phyloP scores from a whole-genome alignment of 768 basidiomycete genomes.

The Tricholoma sp. region DNA sequence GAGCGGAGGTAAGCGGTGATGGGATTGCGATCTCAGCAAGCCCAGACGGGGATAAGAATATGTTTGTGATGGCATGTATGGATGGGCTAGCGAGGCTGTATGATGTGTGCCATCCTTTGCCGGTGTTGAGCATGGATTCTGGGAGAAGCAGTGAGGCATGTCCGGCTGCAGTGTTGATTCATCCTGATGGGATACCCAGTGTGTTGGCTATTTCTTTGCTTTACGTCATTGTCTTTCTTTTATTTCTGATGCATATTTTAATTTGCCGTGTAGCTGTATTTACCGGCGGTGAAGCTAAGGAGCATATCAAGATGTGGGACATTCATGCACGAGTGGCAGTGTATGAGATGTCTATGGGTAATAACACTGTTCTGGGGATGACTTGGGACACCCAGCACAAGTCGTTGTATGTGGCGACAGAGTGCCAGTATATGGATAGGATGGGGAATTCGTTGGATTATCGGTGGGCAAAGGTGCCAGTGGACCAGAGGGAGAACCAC shows the following conservation, averaged over 20 bases:
- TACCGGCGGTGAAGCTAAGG: slow-evolving; percentile 20
- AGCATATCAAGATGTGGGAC: slow-evolving; percentile 40
- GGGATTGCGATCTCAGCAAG: neutral
- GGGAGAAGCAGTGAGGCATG: slow-evolving; percentile 12
- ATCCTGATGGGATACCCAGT: slow-evolving; percentile 36
- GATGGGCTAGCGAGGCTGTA: slow-evolving; percentile 37
- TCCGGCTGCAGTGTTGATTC: slow-evolving; percentile 22
- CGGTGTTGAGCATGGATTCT: slow-evolving; percentile 28
- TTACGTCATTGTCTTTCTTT: neutral
- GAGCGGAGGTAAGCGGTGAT: slow-evolving; percentile 24
- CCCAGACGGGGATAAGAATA: slow-evolving; percentile 23
- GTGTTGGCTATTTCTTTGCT: slow-evolving; percentile 1
- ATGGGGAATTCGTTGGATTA: slow-evolving; percentile 12
- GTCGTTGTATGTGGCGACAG: slow-evolving; percentile 31
- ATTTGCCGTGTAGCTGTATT: slow-evolving; percentile 23
- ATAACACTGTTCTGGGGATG: slow-evolving; percentile 32
- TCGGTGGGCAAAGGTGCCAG: slow-evolving; percentile 8
- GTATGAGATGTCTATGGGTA: slow-evolving; percentile 41
- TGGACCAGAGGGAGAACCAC: neutral
- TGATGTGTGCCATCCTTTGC: slow-evolving; percentile 32
- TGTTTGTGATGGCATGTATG: slow-evolving; percentile 29
- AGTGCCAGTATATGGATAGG: slow-evolving; percentile 25
- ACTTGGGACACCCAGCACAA: slow-evolving; percentile 27
- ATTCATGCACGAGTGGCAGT: slow-evolving; percentile 28
- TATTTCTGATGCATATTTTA: neutral